Evolutionary conservation across 1,284 basidiomycete species (phyloP).

Genomic region (Melampsora americana): DNA sequence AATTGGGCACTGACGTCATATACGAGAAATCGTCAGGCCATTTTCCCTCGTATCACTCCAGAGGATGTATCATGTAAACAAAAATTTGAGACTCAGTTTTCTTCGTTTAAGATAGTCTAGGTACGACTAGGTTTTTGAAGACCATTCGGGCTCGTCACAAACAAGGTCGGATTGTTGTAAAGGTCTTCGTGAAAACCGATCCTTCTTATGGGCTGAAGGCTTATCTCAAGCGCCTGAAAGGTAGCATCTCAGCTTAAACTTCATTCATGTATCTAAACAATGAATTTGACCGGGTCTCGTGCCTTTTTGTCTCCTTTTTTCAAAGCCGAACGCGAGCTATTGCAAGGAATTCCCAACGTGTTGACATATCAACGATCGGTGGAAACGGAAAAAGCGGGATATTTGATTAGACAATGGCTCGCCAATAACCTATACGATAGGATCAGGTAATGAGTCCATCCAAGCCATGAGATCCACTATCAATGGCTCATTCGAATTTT

Average conservation of each 20-base stretch:
- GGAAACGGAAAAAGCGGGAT: slow-evolving; percentile 94
- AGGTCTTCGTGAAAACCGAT: slow-evolving; percentile 79
- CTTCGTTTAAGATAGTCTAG: slow-evolving; percentile 61
- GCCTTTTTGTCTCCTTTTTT: neutral
- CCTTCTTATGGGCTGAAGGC: slow-evolving; percentile 66
- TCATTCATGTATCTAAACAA: too few species aligned
- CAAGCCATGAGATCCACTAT: neutral
- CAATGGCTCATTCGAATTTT: neutral
- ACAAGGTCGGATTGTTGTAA: slow-evolving; percentile 69
- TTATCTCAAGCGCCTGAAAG: slow-evolving; percentile 68
- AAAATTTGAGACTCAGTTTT: slow-evolving; percentile 6
- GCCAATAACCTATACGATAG: slow-evolving; percentile 94
- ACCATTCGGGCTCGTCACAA: slow-evolving; percentile 74
- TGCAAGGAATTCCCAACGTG: slow-evolving; percentile 80
- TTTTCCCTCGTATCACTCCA: slow-evolving; percentile 5
- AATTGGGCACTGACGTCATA: slow-evolving; percentile 76
- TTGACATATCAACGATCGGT: slow-evolving; percentile 85
- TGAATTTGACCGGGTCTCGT: neutral
- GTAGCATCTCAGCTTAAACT: slow-evolving; percentile 55
- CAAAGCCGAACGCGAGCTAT: slow-evolving; percentile 69
- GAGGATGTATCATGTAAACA: slow-evolving; percentile 7
- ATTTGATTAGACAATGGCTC: slow-evolving; percentile 90
- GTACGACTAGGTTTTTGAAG: slow-evolving; percentile 90
- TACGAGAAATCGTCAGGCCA: slow-evolving; percentile 77
- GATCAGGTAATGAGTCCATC: slow-evolving; percentile 69